A percentile compares a stretch with the other conserved stretches of the same genome.
Evolutionary conservation across 2,329 filamentous ascomycete species (phyloP).

Genomic region (Akanthomyces muscarius): DNA sequence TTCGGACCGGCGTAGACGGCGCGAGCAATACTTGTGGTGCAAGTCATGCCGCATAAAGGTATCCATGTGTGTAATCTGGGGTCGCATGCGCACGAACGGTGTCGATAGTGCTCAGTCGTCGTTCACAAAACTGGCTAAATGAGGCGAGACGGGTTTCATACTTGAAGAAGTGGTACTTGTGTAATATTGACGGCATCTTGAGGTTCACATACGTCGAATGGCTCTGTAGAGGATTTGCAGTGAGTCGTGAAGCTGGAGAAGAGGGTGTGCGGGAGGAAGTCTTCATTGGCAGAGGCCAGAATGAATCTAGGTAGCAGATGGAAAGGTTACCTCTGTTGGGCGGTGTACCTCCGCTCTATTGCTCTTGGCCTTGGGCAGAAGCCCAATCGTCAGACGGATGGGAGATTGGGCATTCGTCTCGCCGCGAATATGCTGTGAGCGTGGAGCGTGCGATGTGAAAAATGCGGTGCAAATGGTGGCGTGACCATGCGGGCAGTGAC

Average conservation of each 20-base stretch:
- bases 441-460: background rate
- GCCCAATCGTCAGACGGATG: background rate
- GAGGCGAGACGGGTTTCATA: background rate
- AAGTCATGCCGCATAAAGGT: background rate
- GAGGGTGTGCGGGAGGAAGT: background rate
- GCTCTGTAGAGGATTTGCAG: background rate
- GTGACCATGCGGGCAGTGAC: background rate
- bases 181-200: background rate
- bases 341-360: background rate
- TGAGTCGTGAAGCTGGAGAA: background rate
- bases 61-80: background rate
- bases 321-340: background rate
- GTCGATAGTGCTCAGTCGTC: background rate
- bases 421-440: background rate
- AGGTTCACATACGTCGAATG: background rate
- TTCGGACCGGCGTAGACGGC: no score
- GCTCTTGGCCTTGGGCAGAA: background rate
- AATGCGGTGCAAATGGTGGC: constrained; percentile 5
- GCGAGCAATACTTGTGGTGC: background rate
- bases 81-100: background rate
- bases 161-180: background rate
- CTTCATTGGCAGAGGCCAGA: background rate
- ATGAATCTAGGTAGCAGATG: background rate
- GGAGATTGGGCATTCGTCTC: background rate
- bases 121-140: background rate